A percentile compares a stretch with the other conserved stretches of the same genome.
Conservation (phyloP, 306 rosid genomes). For the Quercus mongolica region DNA sequence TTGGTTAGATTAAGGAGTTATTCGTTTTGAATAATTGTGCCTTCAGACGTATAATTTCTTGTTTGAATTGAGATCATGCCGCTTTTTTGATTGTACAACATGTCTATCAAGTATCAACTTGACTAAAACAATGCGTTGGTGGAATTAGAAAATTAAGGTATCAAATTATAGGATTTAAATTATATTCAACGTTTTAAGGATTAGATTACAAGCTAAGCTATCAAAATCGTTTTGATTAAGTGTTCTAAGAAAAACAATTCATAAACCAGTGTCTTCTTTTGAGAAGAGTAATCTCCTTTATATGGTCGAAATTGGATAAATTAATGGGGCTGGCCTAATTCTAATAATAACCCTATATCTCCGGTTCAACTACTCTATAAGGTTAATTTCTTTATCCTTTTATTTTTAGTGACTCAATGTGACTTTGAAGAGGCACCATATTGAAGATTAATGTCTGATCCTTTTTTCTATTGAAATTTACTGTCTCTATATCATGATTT, state of each 20-base stretch:
- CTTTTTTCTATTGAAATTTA: background rate
- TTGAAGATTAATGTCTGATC: background rate
- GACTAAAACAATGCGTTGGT: background rate
- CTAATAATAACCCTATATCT: background rate
- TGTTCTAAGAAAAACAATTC: background rate
- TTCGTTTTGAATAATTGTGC: background rate
- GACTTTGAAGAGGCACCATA: background rate
- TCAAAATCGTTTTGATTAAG: background rate
- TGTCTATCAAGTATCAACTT: background rate
- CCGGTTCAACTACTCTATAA: background rate
- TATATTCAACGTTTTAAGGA: background rate
- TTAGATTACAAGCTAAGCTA: constrained; percentile 12
- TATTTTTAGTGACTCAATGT: background rate
- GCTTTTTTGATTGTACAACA: background rate
- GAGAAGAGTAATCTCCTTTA: background rate
- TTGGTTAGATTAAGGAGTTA: background rate
- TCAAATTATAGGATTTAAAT: background rate
- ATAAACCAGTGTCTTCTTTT: background rate
- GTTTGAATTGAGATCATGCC: background rate
- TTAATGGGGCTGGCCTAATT: background rate
- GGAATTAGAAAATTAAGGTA: background rate
- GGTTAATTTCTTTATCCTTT: background rate
- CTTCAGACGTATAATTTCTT: background rate
- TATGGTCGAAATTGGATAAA: background rate
- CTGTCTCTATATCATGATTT: background rate